Evolutionary conservation across 2,329 filamentous ascomycete species (phyloP).

Genomic region (Fusarium nisikadoi): DNA sequence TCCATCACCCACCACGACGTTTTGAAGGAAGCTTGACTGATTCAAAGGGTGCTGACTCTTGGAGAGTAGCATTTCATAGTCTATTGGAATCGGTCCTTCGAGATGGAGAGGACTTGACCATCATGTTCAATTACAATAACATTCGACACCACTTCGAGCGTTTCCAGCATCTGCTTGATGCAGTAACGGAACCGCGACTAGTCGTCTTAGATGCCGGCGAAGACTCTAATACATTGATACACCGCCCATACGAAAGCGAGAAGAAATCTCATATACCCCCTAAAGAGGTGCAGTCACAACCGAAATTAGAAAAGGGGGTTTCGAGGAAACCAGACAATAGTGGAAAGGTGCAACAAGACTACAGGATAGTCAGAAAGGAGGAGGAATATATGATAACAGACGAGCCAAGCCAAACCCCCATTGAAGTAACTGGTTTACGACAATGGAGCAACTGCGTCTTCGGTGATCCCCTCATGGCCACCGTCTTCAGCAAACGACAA

Average conservation of each 20-base stretch:
- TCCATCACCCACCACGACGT: constrained; percentile 24
- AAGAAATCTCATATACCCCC: neutral
- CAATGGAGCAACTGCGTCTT: constrained; percentile 70
- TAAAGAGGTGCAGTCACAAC: constrained; percentile 4
- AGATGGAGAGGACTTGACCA: constrained; percentile 69
- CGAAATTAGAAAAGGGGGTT: neutral
- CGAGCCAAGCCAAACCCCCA: constrained; percentile 8
- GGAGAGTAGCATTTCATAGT: constrained; percentile 67
- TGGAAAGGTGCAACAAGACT: neutral
- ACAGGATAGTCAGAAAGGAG: neutral
- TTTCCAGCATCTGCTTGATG: constrained; percentile 61
- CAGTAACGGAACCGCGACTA: constrained; percentile 62
- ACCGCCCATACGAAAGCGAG: constrained; percentile 1
- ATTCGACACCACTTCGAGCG: constrained; percentile 64
- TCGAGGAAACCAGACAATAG: neutral
- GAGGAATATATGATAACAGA: constrained; percentile 4
- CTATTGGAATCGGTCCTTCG: constrained; percentile 66
- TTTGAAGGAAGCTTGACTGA: constrained; percentile 40
- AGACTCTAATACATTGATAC: constrained; percentile 61
- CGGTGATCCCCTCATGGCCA: constrained; percentile 67
- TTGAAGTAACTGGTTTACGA: constrained; percentile 61
- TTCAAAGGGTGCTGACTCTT: constrained; percentile 52
- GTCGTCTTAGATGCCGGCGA: constrained; percentile 65
- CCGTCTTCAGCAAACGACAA: constrained; percentile 58
- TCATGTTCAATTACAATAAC: constrained; percentile 66